These are phyloP conservation scores for Barnettozyma sp. DNA, from an alignment of 805 yeast species.

Conservation along the genomic window DNA sequence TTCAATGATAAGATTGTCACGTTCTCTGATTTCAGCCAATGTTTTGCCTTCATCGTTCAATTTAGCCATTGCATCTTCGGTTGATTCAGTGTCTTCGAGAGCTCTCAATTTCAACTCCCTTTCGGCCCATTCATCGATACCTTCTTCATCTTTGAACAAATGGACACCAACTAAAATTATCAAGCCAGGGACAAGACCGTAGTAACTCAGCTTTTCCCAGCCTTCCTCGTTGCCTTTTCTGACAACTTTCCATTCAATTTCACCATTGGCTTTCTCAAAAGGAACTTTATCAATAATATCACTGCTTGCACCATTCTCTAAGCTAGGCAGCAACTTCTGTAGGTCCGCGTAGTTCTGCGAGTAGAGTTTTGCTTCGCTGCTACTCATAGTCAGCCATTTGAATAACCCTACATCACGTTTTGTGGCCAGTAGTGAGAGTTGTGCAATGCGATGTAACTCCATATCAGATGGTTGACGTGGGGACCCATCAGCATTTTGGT, in stretches of 20 bases:
- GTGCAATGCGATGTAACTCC: conserved; percentile 69
- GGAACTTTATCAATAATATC: conserved; percentile 81
- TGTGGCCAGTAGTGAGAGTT: conserved; percentile 53
- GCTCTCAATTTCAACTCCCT: conserved; percentile 74
- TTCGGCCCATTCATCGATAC: conserved; percentile 70
- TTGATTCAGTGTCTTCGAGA: conserved; percentile 55
- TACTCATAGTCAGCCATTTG: conserved; percentile 43
- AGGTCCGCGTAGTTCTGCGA: conserved; percentile 57
- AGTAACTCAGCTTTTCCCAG: conserved; percentile 74
- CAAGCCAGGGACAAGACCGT: conserved; percentile 65
- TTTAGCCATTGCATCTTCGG: conserved; percentile 39
- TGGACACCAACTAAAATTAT: conserved; percentile 46
- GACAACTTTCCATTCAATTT: conserved; percentile 69
- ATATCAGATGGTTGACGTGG: conserved; percentile 61
- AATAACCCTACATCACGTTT: conserved; percentile 45
- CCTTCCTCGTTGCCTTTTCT: conserved; percentile 76
- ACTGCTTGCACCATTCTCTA: conserved; percentile 40
- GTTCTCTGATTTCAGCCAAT: conserved; percentile 52
- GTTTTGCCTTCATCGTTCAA: conserved; percentile 33
- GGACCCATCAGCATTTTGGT: conserved; percentile 70
- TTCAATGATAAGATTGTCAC: conserved; percentile 75
- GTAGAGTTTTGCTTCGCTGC: conserved; percentile 47
- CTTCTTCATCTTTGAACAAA: conserved; percentile 44
- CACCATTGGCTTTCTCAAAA: conserved; percentile 72
- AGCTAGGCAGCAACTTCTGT: conserved; percentile 42